These are phyloP conservation scores for Vitellaria paradoxa DNA, from an alignment of 179 eudicot genomes.

Conservation along the genomic window DNA sequence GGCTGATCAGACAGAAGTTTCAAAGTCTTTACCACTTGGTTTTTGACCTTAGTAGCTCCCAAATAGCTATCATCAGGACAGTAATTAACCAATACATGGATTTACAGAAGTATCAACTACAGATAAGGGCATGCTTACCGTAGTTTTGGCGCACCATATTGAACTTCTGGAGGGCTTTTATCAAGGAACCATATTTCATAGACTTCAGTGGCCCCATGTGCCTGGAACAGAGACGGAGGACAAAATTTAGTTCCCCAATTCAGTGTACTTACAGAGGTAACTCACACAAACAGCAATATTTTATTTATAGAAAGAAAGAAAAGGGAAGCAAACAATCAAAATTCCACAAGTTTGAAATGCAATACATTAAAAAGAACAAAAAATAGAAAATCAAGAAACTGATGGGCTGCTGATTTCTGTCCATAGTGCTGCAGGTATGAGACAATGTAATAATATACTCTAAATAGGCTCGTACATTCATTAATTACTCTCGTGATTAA, in stretches of 20 bases:
- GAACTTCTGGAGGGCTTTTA: conserved; percentile 69
- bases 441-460: neutral
- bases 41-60: conserved; percentile 1
- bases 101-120: neutral
- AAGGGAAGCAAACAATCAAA: neutral
- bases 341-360: neutral
- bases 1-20: neutral
- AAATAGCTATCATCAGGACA: neutral
- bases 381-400: neutral
- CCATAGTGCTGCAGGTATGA: neutral
- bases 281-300: neutral
- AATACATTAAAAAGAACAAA: neutral
- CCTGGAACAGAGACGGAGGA: conserved; percentile 27
- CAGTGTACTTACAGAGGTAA: neutral
- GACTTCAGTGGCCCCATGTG: conserved; percentile 84
- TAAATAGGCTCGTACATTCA: neutral
- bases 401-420: neutral
- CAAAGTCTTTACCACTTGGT: neutral
- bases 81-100: neutral
- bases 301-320: neutral
- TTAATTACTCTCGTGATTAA: neutral
- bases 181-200: conserved; percentile 55
- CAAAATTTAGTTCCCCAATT: neutral
- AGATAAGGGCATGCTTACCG: conserved; percentile 42
- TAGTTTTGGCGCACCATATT: conserved; percentile 81